Evolutionary conservation across 768 basidiomycete species (phyloP).

Genomic region (Postia placenta): DNA sequence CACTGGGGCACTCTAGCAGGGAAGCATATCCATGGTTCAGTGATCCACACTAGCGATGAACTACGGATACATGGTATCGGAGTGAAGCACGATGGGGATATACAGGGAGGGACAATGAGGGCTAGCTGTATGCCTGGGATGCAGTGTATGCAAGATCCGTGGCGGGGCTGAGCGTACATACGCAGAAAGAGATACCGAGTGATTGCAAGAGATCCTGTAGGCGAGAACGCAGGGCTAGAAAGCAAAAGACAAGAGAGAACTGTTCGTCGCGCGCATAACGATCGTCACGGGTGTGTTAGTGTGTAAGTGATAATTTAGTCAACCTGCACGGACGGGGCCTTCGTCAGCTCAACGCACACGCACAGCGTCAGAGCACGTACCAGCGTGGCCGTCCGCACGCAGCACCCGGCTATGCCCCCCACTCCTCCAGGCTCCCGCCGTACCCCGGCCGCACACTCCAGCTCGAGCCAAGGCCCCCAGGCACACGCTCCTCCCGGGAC

Average conservation of each 20-base stretch:
- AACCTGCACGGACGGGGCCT: not conserved
- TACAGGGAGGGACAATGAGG: not conserved
- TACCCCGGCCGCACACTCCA: conserved; percentile 19
- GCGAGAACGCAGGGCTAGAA: not conserved
- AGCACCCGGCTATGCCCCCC: conserved; percentile 15
- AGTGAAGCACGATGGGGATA: not conserved
- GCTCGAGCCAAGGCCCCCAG: conserved; percentile 2
- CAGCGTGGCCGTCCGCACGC: not conserved
- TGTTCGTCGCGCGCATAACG: not conserved
- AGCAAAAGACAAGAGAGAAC: not conserved
- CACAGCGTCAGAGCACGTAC: not conserved
- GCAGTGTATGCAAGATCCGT: not conserved
- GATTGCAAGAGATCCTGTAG: not conserved
- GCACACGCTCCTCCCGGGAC: conserved; percentile 2
- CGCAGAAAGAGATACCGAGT: not conserved
- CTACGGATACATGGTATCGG: not conserved
- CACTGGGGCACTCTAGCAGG: too few relatives aligned
- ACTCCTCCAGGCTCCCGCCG: conserved; percentile 17
- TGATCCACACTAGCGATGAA: not conserved
- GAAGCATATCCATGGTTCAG: too few relatives aligned
- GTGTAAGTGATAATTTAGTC: not conserved
- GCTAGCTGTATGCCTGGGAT: not conserved
- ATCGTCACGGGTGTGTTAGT: not conserved
- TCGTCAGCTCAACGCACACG: not conserved
- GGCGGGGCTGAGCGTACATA: not conserved